phyloP scores from a whole-genome alignment of 192 early-diverging fungal genomes.

The Mortierella alpina region DNA sequence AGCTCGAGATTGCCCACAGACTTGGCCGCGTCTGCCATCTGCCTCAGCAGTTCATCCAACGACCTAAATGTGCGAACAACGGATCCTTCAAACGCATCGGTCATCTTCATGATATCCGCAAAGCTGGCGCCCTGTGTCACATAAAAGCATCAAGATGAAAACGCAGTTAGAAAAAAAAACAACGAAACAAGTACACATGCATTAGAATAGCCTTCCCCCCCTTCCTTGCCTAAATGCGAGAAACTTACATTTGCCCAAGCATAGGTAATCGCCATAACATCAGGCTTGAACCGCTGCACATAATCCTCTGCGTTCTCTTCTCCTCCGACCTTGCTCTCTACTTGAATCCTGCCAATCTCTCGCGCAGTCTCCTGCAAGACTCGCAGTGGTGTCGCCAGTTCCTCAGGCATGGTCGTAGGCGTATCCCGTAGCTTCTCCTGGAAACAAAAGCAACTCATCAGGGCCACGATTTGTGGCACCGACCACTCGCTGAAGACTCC shows the following conservation, averaged over 20 bases:
- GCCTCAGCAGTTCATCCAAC: slow-evolving; percentile 90
- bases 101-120: slow-evolving; percentile 93
- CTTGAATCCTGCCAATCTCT: slow-evolving; percentile 84
- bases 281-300: slow-evolving; percentile 82
- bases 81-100: slow-evolving; percentile 93
- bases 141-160: too few relatives aligned
- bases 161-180: slow-evolving; percentile 1
- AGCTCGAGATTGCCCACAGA: slow-evolving; percentile 94
- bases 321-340: slow-evolving; percentile 87
- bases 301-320: slow-evolving; percentile 85
- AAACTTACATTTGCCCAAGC: slow-evolving; percentile 77
- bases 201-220: neutral
- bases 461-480: slow-evolving; percentile 83
- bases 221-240: neutral
- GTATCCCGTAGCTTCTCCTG: slow-evolving; percentile 75
- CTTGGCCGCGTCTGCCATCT: slow-evolving; percentile 92
- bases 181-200: neutral
- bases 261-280: slow-evolving; percentile 95
- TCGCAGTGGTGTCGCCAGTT: slow-evolving; percentile 80
- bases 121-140: slow-evolving; percentile 83
- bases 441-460: slow-evolving; percentile 94
- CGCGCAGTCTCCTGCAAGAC: slow-evolving; percentile 87
- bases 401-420: slow-evolving; percentile 70
- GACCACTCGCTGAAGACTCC: slow-evolving; percentile 95
- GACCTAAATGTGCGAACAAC: slow-evolving; percentile 90